A percentile compares a stretch with the other conserved stretches of the same genome.
Conservation (phyloP, 116 monocot genomes). For the Iris pallida region DNA sequence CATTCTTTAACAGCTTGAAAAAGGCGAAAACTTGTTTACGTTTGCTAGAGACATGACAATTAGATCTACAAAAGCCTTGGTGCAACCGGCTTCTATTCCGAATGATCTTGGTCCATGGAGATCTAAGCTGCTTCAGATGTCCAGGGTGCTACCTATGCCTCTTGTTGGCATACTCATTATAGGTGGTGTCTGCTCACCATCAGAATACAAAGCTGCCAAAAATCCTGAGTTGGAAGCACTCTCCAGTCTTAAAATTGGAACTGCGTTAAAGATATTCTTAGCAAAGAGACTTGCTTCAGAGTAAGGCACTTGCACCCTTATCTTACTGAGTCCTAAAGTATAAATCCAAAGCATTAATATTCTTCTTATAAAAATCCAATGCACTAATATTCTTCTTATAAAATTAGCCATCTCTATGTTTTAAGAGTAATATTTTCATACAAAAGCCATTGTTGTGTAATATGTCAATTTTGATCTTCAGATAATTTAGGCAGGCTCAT, state of each 20-base stretch:
- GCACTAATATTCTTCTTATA: too few species aligned
- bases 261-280: slow-evolving; percentile 83
- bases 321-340: too few species aligned
- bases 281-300: slow-evolving; percentile 78
- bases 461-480: too few species aligned
- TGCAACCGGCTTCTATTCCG: slow-evolving; percentile 49
- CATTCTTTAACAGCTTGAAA: slow-evolving; percentile 53
- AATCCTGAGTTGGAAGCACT: slow-evolving; percentile 74
- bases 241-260: slow-evolving; percentile 71
- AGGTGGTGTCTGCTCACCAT: slow-evolving; percentile 57
- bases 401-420: too few species aligned
- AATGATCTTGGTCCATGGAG: slow-evolving; percentile 71
- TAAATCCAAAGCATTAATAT: too few species aligned
- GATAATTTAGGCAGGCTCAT: too few species aligned
- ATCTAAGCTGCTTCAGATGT: slow-evolving; percentile 74
- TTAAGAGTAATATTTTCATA: too few species aligned
- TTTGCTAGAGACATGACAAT: slow-evolving; percentile 78
- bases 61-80: slow-evolving; percentile 68
- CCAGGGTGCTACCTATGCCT: slow-evolving; percentile 90
- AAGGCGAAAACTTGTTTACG: slow-evolving; percentile 83
- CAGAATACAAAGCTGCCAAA: slow-evolving; percentile 27
- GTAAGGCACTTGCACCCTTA: slow-evolving; percentile 26
- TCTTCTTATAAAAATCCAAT: too few species aligned
- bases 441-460: too few species aligned
- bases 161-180: slow-evolving; percentile 72